Evolutionary conservation across 202 grass and related monocot genomes (phyloP).

Genomic region (Tripidium arundinaceum): DNA sequence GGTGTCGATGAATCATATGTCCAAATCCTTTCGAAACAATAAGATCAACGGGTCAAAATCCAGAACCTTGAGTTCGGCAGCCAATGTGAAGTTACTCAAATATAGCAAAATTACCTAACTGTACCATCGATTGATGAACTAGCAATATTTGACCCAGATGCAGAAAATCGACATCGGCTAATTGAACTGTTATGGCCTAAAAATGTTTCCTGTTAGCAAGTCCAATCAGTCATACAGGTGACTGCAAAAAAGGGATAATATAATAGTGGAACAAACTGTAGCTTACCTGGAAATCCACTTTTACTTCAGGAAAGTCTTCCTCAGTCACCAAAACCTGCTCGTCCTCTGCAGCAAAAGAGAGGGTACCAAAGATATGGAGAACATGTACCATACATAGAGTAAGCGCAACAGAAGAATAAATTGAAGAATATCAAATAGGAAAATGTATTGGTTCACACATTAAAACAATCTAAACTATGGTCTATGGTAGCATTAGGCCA

Average conservation of each 20-base stretch:
- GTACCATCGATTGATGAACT: constrained; percentile 94
- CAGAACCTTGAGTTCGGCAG: constrained; percentile 3
- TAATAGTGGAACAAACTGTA: constrained; percentile 23
- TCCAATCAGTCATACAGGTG: constrained; percentile 38
- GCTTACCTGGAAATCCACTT: constrained; percentile 82
- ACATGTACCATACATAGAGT: constrained; percentile 5
- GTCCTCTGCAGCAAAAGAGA: constrained; percentile 44
- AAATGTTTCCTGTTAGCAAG: constrained; percentile 87
- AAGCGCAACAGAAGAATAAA: neutral
- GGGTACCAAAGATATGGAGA: neutral
- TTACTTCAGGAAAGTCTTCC: constrained; percentile 89
- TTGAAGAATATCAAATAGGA: constrained; percentile 24
- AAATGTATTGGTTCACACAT: neutral
- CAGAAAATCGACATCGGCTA: constrained; percentile 83
- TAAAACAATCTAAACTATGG: constrained; percentile 19
- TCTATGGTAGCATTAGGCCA: neutral
- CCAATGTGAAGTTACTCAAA: constrained; percentile 17
- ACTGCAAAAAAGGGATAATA: constrained; percentile 3
- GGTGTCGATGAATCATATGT: constrained; percentile 86
- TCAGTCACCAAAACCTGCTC: constrained; percentile 46
- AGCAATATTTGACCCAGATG: constrained; percentile 83
- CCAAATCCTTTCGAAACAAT: constrained; percentile 67
- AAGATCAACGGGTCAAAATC: constrained; percentile 25
- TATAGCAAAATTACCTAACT: constrained; percentile 65
- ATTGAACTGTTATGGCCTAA: constrained; percentile 96